Conservation (phyloP, 2,329 filamentous ascomycete species). For the Furcasterigmium furcatum region DNA sequence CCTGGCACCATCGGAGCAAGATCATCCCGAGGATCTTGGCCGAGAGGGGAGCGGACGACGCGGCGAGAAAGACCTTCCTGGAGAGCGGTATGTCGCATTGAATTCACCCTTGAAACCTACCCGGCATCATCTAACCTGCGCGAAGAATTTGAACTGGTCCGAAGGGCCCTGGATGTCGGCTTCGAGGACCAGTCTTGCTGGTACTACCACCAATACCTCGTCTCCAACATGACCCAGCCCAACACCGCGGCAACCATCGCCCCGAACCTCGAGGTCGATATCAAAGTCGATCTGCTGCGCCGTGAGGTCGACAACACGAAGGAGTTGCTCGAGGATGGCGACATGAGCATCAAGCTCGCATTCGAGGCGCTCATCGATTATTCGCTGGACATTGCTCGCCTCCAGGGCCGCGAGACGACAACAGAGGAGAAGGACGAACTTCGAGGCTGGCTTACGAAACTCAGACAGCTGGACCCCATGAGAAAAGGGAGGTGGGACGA, state of each 20-base stretch:
- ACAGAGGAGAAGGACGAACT: conserved; percentile 42
- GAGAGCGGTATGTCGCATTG: conserved; percentile 57
- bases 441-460: conserved; percentile 56
- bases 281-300: conserved; percentile 63
- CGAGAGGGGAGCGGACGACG: conserved; percentile 63
- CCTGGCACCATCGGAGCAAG: conserved; percentile 89
- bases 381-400: conserved; percentile 53
- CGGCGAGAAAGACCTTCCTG: conserved; percentile 64
- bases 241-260: conserved; percentile 56
- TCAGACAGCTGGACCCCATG: conserved; percentile 71
- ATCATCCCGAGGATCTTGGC: conserved; percentile 74
- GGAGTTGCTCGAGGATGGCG: conserved; percentile 59
- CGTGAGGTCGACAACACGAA: conserved; percentile 73
- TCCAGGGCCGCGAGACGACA: conserved; percentile 41
- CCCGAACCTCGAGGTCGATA: conserved; percentile 55
- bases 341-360: conserved; percentile 67
- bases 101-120: conserved; percentile 10
- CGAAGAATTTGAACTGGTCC: conserved; percentile 70
- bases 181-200: conserved; percentile 94
- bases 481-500: conserved; percentile 75
- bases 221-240: conserved; percentile 61
- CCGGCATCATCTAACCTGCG: neutral
- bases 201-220: conserved; percentile 92
- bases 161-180: conserved; percentile 78
- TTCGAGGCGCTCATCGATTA: conserved; percentile 84